A percentile compares a stretch with the other conserved stretches of the same genome.
Conservation (phyloP, 2,329 filamentous ascomycete species). For the Orbilia blumenaviensis region DNA sequence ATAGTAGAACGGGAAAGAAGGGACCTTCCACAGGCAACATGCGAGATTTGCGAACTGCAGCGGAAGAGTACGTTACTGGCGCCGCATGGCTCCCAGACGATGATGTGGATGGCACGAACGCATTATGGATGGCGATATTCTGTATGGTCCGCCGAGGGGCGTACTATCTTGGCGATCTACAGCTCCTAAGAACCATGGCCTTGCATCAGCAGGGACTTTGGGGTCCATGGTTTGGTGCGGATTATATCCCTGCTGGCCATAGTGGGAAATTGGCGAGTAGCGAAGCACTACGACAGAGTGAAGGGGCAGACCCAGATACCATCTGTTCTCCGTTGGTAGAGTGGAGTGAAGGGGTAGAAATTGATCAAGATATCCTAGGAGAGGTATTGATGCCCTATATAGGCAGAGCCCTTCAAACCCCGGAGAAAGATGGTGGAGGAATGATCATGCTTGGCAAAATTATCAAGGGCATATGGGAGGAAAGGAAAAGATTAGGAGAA, state of each 20-base stretch:
- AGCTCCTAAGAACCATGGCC: constrained; percentile 55
- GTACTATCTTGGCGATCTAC: constrained; percentile 56
- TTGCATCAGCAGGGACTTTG: constrained; percentile 49
- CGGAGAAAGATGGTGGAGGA: constrained; percentile 56
- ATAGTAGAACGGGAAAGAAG: constrained; percentile 36
- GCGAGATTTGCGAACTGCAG: constrained; percentile 50
- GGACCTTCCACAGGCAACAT: constrained; percentile 44
- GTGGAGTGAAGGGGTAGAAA: constrained; percentile 46
- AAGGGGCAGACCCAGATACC: constrained; percentile 51
- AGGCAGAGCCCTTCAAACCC: constrained; percentile 58
- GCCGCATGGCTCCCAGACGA: constrained; percentile 56
- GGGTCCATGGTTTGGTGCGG: constrained; percentile 48
- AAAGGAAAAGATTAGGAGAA: constrained; percentile 69
- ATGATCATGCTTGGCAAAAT: constrained; percentile 59
- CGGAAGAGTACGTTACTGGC: constrained; percentile 53
- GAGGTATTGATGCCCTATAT: constrained; percentile 60
- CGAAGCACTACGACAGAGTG: constrained; percentile 54
- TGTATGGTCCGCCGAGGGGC: constrained; percentile 56
- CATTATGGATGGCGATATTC: constrained; percentile 56
- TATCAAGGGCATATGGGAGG: constrained; percentile 65
- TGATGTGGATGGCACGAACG: constrained; percentile 52
- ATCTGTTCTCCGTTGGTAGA: constrained; percentile 55
- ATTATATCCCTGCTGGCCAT: constrained; percentile 50
- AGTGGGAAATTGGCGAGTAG: constrained; percentile 53
- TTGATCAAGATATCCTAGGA: constrained; percentile 63